Evolutionary conservation across 495 filamentous ascomycete species (phyloP), one percentile per base, ranked within the genome.

Genomic region (Rostrohypoxylon terebratum): DNA sequence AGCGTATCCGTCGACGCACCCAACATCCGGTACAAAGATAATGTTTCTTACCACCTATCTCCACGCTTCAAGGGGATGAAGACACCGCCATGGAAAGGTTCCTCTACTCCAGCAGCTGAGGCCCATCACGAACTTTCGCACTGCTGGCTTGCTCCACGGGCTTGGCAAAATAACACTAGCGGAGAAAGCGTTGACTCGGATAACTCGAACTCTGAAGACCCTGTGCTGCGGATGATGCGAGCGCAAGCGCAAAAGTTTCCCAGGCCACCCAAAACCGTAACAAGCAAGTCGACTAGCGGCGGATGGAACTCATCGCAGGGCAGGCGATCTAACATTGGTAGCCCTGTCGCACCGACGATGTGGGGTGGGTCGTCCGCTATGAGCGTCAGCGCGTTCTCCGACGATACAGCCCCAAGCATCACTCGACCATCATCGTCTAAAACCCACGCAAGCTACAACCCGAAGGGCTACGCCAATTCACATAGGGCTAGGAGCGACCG

Each of bases 1-100:
- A 87, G 85, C 47, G 83, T 93, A 44, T 86, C 89, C 7, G 91
- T 92, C 36, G 91, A 93, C 70, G 82, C 87, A 4, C 88, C 87
- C 9, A 84, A 85, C 20, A 80, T 90, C 0, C 83, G 84, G 8
- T 90, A 87, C 76, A 85, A 82, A 14, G 85, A 89, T 7, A 84
- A 83, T 10, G 89, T 91, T 1, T 71, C 84, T 34, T 92, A 93
- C 76, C 89, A 91, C 71, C 84, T 93, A 13, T 89, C 85, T 54
- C 84, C 87, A 14, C 80, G 82, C 13, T 82, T 91, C 21, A 83
- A 82, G 54, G 87, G 86, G n/a, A 83, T 80, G 23, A 79, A 79
- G 63, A 78, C 83, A 20, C 88, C 89, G 2, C 90, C 89, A 18
- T 92, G 90, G 90, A 85, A 80, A 69, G 82, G 78, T 3, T 76